These are phyloP conservation scores for Wickerhamomyces pijperi DNA, from an alignment of 805 yeast species.

Conservation along the genomic window DNA sequence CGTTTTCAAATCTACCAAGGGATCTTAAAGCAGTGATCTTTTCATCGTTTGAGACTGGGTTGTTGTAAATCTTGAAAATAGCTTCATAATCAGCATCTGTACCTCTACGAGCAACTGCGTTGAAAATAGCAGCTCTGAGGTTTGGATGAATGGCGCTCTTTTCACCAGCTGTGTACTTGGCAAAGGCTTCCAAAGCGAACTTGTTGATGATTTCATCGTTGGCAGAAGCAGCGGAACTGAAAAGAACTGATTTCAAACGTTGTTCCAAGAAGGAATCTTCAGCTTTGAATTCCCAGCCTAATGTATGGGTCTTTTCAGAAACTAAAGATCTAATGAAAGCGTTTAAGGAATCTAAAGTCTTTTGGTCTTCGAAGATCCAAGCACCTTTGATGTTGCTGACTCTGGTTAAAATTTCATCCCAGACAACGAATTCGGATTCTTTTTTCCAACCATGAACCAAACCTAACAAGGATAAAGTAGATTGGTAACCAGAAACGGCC, in stretches of 20 bases:
- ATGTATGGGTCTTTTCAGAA: slow-evolving; percentile 35
- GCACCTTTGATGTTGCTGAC: slow-evolving; percentile 38
- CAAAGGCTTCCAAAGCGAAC: slow-evolving; percentile 39
- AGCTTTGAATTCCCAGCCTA: slow-evolving; percentile 57
- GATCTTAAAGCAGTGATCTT: slow-evolving; percentile 59
- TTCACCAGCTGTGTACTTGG: slow-evolving; percentile 48
- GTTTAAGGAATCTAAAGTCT: slow-evolving; percentile 35
- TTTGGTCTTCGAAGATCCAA: slow-evolving; percentile 42
- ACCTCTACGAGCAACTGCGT: slow-evolving; percentile 56
- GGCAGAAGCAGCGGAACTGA: slow-evolving; percentile 45
- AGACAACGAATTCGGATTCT: slow-evolving; percentile 54
- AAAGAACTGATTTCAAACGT: slow-evolving; percentile 56
- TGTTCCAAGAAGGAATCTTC: slow-evolving; percentile 49
- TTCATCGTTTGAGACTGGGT: slow-evolving; percentile 54
- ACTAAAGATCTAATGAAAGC: slow-evolving; percentile 45
- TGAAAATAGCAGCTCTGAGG: slow-evolving; percentile 55
- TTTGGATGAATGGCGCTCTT: slow-evolving; percentile 63
- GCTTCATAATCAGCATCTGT: slow-evolving; percentile 51
- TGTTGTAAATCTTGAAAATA: slow-evolving; percentile 46
- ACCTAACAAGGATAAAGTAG: slow-evolving; percentile 48
- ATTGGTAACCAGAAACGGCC: slow-evolving; percentile 58
- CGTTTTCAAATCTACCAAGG: slow-evolving; percentile 52
- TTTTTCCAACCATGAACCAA: slow-evolving; percentile 50
- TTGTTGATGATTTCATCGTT: slow-evolving; percentile 35
- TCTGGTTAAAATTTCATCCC: slow-evolving; percentile 48